Conservation (phyloP, 371 early-diverging fungal species). For the Apophysomyces elegans region DNA sequence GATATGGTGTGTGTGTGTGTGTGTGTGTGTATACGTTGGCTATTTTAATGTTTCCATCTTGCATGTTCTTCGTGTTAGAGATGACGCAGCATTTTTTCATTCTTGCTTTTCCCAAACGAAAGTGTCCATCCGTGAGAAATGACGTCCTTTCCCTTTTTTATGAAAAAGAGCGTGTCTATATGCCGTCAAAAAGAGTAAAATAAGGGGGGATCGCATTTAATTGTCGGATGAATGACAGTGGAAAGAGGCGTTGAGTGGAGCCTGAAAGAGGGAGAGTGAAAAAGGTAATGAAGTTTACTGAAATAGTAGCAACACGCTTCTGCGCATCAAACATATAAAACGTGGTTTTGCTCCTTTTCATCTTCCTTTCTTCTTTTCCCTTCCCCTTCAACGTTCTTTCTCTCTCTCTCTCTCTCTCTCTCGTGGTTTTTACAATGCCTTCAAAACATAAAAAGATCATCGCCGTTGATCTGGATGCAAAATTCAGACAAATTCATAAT, state of each 20-base stretch:
- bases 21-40: no score
- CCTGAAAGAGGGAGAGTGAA: not conserved
- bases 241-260: not conserved
- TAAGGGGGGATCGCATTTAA: not conserved
- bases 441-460: constrained; percentile 45
- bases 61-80: constrained; percentile 1
- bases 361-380: not conserved
- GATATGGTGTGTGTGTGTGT: no score
- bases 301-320: no score
- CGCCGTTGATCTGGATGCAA: constrained; percentile 59
- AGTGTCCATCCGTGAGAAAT: not conserved
- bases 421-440: not conserved
- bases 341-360: not conserved
- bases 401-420: constrained; percentile 5
- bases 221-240: not conserved
- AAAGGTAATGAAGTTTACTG: no score
- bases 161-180: not conserved
- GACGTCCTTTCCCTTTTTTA: not conserved
- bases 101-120: not conserved
- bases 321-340: no score
- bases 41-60: not conserved
- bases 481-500: constrained; percentile 47
- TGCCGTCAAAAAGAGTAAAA: no score
- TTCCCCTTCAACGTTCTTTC: constrained; percentile 8
- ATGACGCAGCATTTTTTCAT: constrained; percentile 8